Evolutionary conservation across 805 yeast species (phyloP).

Genomic region (Candida qinlingensis): DNA sequence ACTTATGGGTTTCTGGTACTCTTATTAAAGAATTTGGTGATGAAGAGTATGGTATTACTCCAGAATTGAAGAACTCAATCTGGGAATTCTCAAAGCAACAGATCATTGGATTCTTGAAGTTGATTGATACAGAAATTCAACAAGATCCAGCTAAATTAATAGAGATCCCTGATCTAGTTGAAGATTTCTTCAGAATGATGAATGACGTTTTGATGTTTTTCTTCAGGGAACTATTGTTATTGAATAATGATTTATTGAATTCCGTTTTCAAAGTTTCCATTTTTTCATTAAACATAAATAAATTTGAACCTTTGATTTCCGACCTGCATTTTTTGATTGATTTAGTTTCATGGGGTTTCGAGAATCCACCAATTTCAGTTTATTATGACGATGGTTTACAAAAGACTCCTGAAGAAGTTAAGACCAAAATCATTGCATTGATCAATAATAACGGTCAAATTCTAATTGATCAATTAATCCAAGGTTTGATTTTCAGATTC

Average conservation of each 20-base stretch:
- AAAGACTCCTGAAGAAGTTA: slow-evolving; percentile 6
- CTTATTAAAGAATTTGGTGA: slow-evolving; percentile 65
- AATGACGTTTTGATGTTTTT: slow-evolving; percentile 72
- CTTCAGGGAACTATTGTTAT: slow-evolving; percentile 46
- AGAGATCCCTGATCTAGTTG: slow-evolving; percentile 54
- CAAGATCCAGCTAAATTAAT: slow-evolving; percentile 15
- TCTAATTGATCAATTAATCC: slow-evolving; percentile 47
- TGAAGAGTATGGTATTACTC: slow-evolving; percentile 7
- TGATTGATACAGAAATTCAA: slow-evolving; percentile 25
- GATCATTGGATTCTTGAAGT: slow-evolving; percentile 48
- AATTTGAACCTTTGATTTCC: slow-evolving; percentile 64
- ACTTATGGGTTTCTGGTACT: slow-evolving; percentile 85
- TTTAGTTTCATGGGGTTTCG: slow-evolving; percentile 78
- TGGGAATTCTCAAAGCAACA: slow-evolving; percentile 75
- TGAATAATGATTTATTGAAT: slow-evolving; percentile 35
- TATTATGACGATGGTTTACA: slow-evolving; percentile 44
- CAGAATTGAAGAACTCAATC: slow-evolving; percentile 48
- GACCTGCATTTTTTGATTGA: slow-evolving; percentile 78
- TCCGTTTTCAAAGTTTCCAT: slow-evolving; percentile 57
- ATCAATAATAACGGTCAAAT: slow-evolving; percentile 50
- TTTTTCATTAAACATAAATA: slow-evolving; percentile 50
- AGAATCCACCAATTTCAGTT: slow-evolving; percentile 72
- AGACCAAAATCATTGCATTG: slow-evolving; percentile 22
- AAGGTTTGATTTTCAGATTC: slow-evolving; percentile 67
- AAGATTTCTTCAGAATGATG: slow-evolving; percentile 82